Percentiles rank a stretch among this genome's conserved stretches.
phyloP scores from a whole-genome alignment of 1,284 basidiomycete species.

The Cutaneotrichosporon cavernicola region DNA sequence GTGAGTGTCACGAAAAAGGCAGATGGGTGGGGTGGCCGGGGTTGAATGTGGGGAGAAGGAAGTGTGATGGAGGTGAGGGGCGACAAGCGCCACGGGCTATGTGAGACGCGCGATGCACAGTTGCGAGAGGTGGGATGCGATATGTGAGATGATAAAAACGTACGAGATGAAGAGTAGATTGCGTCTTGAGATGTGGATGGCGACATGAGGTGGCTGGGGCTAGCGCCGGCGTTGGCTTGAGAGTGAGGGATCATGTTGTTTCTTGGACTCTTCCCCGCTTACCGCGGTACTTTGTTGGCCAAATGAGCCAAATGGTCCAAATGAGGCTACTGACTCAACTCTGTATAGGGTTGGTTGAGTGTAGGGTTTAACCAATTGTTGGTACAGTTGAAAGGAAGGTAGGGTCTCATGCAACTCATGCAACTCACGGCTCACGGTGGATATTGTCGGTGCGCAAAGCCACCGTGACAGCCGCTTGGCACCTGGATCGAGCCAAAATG shows the following conservation, averaged over 20 bases:
- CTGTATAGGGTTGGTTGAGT: neutral
- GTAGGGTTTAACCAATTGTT: neutral
- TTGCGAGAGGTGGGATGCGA: neutral
- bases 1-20: neutral
- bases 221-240: neutral
- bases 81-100: no score
- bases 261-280: neutral
- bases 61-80: neutral
- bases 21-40: neutral
- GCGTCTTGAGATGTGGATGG: slow-evolving; percentile 9
- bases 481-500: neutral
- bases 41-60: neutral
- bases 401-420: no score
- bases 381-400: no score
- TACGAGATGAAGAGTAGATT: slow-evolving; percentile 8
- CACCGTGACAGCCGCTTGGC: neutral
- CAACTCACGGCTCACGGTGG: neutral
- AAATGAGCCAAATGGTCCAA: neutral
- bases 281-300: neutral
- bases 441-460: slow-evolving; percentile 8
- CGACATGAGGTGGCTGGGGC: slow-evolving; percentile 7
- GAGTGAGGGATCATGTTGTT: slow-evolving; percentile 8
- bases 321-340: neutral
- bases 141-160: neutral
- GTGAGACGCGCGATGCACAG: neutral